phyloP scores from a whole-genome alignment of 495 filamentous ascomycete species.

The Lineolata rhizophorae region DNA sequence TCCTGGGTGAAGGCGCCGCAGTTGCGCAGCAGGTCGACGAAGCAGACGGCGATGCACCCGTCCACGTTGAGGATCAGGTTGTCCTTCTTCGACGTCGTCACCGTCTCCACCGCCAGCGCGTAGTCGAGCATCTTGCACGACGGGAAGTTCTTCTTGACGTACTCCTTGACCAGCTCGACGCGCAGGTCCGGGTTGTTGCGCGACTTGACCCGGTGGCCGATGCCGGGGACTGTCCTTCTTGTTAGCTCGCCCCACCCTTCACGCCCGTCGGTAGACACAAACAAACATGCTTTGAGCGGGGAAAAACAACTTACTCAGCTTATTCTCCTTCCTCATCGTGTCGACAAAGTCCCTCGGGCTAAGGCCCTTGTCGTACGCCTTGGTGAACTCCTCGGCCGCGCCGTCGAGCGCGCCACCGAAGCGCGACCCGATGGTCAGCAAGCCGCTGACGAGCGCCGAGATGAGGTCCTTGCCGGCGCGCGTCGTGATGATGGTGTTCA shows the following conservation, averaged over 20 bases:
- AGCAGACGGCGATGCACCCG: conserved; percentile 94
- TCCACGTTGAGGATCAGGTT: conserved; percentile 99
- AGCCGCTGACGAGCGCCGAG: conserved; percentile 81
- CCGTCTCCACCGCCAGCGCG: conserved; percentile 89
- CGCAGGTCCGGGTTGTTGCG: conserved; percentile 98
- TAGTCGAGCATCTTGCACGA: conserved; percentile 94
- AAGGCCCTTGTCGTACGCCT: conserved; percentile 92
- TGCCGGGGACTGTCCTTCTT: conserved; percentile 52
- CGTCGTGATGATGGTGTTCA: conserved; percentile 99
- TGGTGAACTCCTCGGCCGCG: conserved; percentile 94
- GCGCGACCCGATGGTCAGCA: conserved; percentile 91
- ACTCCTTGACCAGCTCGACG: conserved; percentile 98
- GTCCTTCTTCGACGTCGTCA: conserved; percentile 99
- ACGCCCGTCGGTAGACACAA: too few relatives aligned
- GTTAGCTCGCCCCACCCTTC: conserved; percentile 20
- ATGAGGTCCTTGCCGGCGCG: conserved; percentile 98
- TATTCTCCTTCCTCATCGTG: conserved; percentile 97
- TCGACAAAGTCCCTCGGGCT: conserved; percentile 98
- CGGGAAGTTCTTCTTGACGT: conserved; percentile 91
- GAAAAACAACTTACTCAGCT: conserved; percentile 48
- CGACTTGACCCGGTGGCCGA: conserved; percentile 97
- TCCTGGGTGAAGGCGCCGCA: conserved; percentile 82
- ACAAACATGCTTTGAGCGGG: not conserved
- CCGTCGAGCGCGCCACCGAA: conserved; percentile 98
- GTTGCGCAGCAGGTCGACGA: conserved; percentile 92